phyloP scores from a whole-genome alignment of 2,329 filamentous ascomycete species.

The Botrytis fragariae region DNA sequence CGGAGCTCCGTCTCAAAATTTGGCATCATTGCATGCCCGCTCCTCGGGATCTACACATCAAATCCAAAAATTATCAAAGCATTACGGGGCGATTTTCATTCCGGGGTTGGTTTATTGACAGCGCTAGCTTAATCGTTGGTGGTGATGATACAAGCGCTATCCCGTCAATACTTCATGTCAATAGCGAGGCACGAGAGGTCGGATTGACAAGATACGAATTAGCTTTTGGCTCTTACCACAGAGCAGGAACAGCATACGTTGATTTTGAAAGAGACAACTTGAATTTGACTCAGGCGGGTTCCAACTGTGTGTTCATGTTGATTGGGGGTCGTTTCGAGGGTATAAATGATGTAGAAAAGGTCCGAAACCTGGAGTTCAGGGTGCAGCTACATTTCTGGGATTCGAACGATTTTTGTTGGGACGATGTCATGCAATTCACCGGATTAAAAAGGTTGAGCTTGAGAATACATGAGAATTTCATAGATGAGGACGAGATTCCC shows the following conservation, averaged over 20 bases:
- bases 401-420: neutral
- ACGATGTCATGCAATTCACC: neutral
- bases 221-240: conserved; percentile 22
- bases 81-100: neutral
- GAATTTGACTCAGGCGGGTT: conserved; percentile 20
- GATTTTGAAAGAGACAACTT: conserved; percentile 27
- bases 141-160: conserved; percentile 20
- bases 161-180: conserved; percentile 27
- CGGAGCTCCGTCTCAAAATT: conserved; percentile 32
- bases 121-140: neutral
- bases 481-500: neutral
- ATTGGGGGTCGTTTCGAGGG: conserved; percentile 24
- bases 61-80: neutral
- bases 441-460: neutral
- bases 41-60: neutral
- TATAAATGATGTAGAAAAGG: conserved; percentile 24
- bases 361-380: conserved; percentile 25
- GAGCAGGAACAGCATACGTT: conserved; percentile 27
- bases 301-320: conserved; percentile 26
- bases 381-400: conserved; percentile 4
- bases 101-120: neutral
- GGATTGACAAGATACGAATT: conserved; percentile 25
- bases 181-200: conserved; percentile 28
- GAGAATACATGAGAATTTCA: neutral
- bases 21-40: conserved; percentile 18